A percentile compares a stretch with the other conserved stretches of the same genome.
Evolutionary conservation across 1,139 yeast genomes (phyloP).

Genomic region (Wickerhamiella pararugosa): DNA sequence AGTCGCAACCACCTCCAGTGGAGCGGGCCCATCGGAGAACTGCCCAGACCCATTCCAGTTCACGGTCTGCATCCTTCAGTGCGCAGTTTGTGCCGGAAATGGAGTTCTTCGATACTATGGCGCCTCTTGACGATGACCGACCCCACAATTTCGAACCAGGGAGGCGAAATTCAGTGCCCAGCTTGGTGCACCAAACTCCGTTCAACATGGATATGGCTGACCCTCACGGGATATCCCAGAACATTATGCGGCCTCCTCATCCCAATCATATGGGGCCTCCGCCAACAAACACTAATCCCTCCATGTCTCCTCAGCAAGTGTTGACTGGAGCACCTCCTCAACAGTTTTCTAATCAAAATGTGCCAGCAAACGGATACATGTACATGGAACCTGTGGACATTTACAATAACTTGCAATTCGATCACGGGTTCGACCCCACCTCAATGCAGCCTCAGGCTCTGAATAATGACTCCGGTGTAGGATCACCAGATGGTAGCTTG

Average conservation of each 20-base stretch:
- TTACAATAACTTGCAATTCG: constrained; percentile 4
- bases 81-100: neutral
- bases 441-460: too few relatives aligned
- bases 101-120: neutral
- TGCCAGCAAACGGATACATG: neutral
- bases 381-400: constrained; percentile 1
- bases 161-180: too few relatives aligned
- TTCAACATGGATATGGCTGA: neutral
- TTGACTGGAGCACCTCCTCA: constrained; percentile 1
- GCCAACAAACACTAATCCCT: neutral
- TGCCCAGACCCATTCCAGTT: constrained; percentile 1
- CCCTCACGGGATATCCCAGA: neutral
- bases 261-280: neutral
- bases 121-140: neutral
- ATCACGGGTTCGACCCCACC: neutral
- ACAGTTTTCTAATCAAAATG: too few relatives aligned
- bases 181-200: neutral
- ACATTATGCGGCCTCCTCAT: neutral
- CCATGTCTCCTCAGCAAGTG: constrained; percentile 2
- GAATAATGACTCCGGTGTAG: neutral
- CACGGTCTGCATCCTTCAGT: neutral
- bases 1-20: too few relatives aligned
- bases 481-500: neutral
- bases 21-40: neutral
- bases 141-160: too few relatives aligned